Percentiles rank a stretch among this genome's conserved stretches.
phyloP scores from a whole-genome alignment of 2,329 filamentous ascomycete species.

The Lomentospora prolificans region DNA sequence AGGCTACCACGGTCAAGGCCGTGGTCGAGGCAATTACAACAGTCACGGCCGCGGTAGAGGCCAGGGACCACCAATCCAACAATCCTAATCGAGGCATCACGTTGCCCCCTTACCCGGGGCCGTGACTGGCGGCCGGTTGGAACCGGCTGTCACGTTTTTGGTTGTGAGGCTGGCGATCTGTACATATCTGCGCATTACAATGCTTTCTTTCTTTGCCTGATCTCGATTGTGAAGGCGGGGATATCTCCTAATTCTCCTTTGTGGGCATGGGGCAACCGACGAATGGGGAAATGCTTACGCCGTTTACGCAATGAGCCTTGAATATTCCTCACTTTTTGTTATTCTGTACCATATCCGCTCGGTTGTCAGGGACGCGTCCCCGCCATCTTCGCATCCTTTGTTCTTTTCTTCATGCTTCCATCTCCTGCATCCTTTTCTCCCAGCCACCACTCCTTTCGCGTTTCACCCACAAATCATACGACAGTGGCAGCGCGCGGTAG shows the following conservation, averaged over 20 bases:
- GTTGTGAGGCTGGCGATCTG: too few relatives aligned
- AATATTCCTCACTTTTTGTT: conserved; percentile 1
- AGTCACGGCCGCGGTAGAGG: conserved; percentile 13
- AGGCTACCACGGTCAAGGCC: conserved; percentile 12
- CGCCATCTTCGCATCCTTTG: not conserved
- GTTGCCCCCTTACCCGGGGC: not conserved
- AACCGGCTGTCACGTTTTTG: too few relatives aligned
- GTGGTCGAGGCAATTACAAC: conserved; percentile 15
- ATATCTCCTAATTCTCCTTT: conserved; percentile 3
- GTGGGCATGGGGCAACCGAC: not conserved
- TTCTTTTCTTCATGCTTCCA: not conserved
- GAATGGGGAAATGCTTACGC: conserved; percentile 1
- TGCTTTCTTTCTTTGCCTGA: not conserved
- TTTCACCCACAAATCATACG: not conserved
- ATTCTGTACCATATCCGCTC: conserved; percentile 2
- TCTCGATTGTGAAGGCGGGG: not conserved
- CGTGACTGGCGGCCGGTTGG: not conserved
- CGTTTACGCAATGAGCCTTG: conserved; percentile 1
- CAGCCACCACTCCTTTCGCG: not conserved
- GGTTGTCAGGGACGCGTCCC: not conserved
- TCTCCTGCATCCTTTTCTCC: not conserved
- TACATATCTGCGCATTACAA: conserved; percentile 3
- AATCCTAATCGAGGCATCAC: conserved; percentile 14
- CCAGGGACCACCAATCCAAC: conserved; percentile 21
- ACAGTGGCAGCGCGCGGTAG: not conserved